Evolutionary conservation across 208 protist species (phyloP).

Genomic region (Crithidia expoeki): DNA sequence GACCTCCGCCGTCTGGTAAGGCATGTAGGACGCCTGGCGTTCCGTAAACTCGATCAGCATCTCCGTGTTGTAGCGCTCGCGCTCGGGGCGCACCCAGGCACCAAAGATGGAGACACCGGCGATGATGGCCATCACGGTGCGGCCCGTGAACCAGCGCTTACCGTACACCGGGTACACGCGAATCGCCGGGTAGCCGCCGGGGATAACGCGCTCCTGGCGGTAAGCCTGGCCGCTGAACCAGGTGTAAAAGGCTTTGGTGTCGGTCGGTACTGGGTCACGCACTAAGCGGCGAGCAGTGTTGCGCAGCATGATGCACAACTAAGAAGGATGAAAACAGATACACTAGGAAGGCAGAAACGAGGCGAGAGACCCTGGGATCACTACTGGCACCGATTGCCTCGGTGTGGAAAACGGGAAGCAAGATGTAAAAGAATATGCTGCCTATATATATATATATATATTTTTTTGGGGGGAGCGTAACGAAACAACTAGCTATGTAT

Average conservation of each 20-base stretch:
- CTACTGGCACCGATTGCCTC: not conserved
- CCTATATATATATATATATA: too few species aligned
- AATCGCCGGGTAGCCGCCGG: conserved; percentile 85
- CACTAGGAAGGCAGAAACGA: conserved; percentile 1
- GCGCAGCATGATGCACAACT: conserved; percentile 52
- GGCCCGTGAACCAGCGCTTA: conserved; percentile 90
- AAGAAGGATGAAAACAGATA: not conserved
- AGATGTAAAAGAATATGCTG: too few species aligned
- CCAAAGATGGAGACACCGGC: conserved; percentile 88
- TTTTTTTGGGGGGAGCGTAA: too few species aligned
- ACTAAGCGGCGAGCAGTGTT: conserved; percentile 59
- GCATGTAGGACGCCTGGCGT: conserved; percentile 78
- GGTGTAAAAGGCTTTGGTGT: conserved; percentile 90
- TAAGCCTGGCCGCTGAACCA: conserved; percentile 92
- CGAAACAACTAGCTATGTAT: too few species aligned
- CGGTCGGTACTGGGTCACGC: conserved; percentile 83
- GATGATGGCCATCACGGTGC: conserved; percentile 84
- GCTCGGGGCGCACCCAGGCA: conserved; percentile 84
- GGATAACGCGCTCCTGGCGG: conserved; percentile 87
- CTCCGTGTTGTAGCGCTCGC: conserved; percentile 90
- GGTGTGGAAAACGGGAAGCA: not conserved
- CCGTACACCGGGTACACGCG: conserved; percentile 91
- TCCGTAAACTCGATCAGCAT: conserved; percentile 90
- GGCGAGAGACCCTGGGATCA: not conserved
- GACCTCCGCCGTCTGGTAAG: conserved; percentile 89